These are phyloP conservation scores for Leonotis leonurus DNA, from an alignment of 257 asterid species.

Conservation along the genomic window DNA sequence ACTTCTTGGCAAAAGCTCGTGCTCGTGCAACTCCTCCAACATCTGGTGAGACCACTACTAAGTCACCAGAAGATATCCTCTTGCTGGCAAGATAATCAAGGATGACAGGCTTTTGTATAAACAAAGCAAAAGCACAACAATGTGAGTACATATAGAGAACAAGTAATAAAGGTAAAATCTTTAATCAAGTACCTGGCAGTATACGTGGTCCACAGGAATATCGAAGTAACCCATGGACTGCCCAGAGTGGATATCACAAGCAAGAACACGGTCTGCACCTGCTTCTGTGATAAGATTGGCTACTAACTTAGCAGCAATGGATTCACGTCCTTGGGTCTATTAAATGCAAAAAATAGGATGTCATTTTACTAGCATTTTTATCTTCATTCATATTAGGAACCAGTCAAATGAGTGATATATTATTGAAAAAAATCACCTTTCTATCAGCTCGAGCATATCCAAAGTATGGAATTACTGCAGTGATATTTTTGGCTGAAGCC, in stretches of 20 bases:
- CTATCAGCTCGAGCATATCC: slow-evolving; percentile 96
- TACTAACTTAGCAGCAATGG: slow-evolving; percentile 84
- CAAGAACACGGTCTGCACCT: slow-evolving; percentile 90
- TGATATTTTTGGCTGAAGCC: slow-evolving; percentile 83
- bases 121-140: neutral
- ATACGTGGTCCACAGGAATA: slow-evolving; percentile 88
- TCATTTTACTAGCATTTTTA: neutral
- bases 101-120: slow-evolving; percentile 65
- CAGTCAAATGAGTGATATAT: neutral
- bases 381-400: neutral
- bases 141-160: neutral
- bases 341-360: neutral
- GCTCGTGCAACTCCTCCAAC: slow-evolving; percentile 98
- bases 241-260: slow-evolving; percentile 94
- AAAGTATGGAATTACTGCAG: slow-evolving; percentile 86
- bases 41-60: slow-evolving; percentile 94
- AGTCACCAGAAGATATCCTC: slow-evolving; percentile 60
- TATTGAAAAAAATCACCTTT: slow-evolving; percentile 41
- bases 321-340: slow-evolving; percentile 91
- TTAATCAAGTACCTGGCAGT: slow-evolving; percentile 58
- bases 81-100: slow-evolving; percentile 97
- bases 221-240: slow-evolving; percentile 94
- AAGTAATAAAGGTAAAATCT: neutral
- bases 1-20: slow-evolving; percentile 84
- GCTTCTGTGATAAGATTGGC: slow-evolving; percentile 82